These are phyloP conservation scores for Macadamia tetraphylla DNA, from an alignment of 164 flowering plant species.

Conservation along the genomic window DNA sequence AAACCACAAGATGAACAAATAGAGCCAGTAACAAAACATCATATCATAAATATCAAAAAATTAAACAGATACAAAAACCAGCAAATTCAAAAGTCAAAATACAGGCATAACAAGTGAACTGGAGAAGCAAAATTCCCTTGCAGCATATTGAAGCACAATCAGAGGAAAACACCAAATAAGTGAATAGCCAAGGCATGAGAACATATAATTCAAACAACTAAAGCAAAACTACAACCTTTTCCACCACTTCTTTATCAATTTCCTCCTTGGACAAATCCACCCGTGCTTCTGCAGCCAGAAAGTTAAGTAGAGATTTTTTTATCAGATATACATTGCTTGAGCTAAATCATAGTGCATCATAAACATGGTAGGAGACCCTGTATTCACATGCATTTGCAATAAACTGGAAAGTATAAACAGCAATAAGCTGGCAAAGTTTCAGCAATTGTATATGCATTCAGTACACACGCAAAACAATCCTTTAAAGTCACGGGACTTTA, in stretches of 20 bases:
- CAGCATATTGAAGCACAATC: background rate
- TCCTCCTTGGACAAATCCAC: conserved; percentile 50
- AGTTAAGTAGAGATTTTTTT: background rate
- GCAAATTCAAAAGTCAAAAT: background rate
- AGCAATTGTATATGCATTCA: too few species aligned
- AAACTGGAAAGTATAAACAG: too few species aligned
- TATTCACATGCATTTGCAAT: too few species aligned
- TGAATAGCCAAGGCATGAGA: too few species aligned
- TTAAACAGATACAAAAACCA: background rate
- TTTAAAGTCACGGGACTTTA: too few species aligned
- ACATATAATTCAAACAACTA: background rate
- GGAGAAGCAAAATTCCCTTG: background rate
- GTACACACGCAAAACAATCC: too few species aligned
- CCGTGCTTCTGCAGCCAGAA: conserved; percentile 61
- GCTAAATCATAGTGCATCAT: background rate
- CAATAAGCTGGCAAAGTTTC: too few species aligned
- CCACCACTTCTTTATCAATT: conserved; percentile 85
- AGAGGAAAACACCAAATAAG: background rate
- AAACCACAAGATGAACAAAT: too few species aligned
- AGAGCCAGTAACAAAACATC: background rate
- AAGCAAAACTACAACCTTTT: conserved; percentile 54
- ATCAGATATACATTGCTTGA: background rate
- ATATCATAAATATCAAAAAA: background rate
- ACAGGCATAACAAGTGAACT: background rate
- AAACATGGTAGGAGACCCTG: too few species aligned